Evolutionary conservation across 352 stramenopile genomes (phyloP).

Genomic region (Phytophthora hybrid): DNA sequence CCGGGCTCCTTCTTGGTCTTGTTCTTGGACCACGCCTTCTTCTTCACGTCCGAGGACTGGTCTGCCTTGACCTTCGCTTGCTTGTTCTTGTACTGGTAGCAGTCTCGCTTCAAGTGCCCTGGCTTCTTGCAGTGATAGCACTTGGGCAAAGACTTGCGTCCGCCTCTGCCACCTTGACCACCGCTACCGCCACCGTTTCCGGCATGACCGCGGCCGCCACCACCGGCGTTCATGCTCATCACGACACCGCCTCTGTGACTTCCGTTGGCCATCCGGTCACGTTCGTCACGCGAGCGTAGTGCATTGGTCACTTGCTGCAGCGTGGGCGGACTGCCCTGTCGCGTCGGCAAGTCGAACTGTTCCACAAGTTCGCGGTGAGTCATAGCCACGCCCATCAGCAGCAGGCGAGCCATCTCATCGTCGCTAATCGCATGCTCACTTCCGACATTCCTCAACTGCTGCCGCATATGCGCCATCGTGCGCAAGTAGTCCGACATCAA

Average conservation of each 20-base stretch:
- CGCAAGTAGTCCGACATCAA: slow-evolving; percentile 2
- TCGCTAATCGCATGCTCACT: not conserved
- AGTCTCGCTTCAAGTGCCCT: not conserved
- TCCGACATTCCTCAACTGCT: not conserved
- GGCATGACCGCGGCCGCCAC: too few species aligned
- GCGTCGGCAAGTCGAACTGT: not conserved
- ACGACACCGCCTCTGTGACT: not conserved
- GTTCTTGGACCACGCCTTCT: not conserved
- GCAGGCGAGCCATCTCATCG: not conserved
- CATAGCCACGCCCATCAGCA: not conserved
- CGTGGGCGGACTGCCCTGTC: not conserved
- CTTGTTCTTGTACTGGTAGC: not conserved
- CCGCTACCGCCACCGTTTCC: too few species aligned
- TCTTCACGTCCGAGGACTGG: not conserved
- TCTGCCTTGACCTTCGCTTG: not conserved
- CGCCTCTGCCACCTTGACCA: not conserved
- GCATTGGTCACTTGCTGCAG: not conserved
- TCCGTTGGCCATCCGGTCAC: not conserved
- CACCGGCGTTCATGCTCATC: not conserved
- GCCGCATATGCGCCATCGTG: not conserved
- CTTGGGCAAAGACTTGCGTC: not conserved
- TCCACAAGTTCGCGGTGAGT: not conserved
- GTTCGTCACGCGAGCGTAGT: not conserved
- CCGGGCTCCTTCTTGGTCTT: too few species aligned
- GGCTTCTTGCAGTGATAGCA: not conserved